Evolutionary conservation across 495 filamentous ascomycete species (phyloP).

Genomic region (Beverwykella pulmonaria): DNA sequence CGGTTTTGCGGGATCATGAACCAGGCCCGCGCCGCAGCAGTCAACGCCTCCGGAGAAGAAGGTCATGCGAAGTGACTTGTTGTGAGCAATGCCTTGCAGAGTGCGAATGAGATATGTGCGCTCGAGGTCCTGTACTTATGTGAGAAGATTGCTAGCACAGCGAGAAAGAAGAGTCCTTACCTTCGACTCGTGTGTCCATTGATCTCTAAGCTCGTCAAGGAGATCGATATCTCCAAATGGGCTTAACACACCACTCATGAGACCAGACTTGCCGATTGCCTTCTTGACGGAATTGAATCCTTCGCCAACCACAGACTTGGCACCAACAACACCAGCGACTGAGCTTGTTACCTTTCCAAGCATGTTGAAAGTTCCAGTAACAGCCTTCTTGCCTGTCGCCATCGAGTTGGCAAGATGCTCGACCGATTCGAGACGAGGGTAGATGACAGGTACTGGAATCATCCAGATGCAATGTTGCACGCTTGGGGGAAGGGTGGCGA

Average conservation of each 20-base stretch:
- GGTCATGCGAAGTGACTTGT: constrained; percentile 93
- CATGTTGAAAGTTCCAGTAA: constrained; percentile 92
- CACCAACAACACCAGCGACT: constrained; percentile 91
- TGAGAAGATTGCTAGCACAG: constrained; percentile 8
- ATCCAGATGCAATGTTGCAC: constrained; percentile 98
- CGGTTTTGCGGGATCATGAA: constrained; percentile 91
- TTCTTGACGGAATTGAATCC: constrained; percentile 95
- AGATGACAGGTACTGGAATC: constrained; percentile 85
- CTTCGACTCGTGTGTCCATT: constrained; percentile 98
- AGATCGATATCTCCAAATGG: constrained; percentile 98
- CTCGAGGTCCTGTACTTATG: constrained; percentile 71
- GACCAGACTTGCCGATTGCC: constrained; percentile 87
- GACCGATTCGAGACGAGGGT: constrained; percentile 86
- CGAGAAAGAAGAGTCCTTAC: constrained; percentile 43
- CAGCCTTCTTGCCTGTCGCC: constrained; percentile 92
- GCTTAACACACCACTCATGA: constrained; percentile 93
- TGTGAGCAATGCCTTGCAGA: constrained; percentile 88
- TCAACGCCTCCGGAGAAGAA: constrained; percentile 93
- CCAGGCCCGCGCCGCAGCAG: constrained; percentile 86
- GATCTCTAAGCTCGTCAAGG: constrained; percentile 88
- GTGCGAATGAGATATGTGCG: constrained; percentile 95
- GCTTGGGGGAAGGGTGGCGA: constrained; percentile 85
- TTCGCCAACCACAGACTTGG: constrained; percentile 84
- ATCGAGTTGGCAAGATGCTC: constrained; percentile 88
- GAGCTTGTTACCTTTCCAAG: constrained; percentile 92